Evolutionary conservation across 176 grass and related monocot species (phyloP).

Genomic region (Dendrocalamus sinicus): DNA sequence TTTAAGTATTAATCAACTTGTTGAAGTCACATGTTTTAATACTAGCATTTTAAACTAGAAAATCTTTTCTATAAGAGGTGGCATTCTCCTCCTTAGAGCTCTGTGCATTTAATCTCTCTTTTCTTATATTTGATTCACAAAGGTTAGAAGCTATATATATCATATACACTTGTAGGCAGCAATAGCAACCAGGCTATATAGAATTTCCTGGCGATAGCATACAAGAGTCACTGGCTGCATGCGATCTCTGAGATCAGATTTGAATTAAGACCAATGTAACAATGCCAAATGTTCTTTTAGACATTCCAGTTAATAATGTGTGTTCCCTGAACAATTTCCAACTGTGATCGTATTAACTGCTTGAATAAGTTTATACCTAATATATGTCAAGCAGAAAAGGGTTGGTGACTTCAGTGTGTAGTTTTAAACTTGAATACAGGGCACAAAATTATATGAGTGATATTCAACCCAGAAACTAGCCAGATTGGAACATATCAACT

Average conservation of each 20-base stretch:
- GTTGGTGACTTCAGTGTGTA: neutral
- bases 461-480: neutral
- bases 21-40: neutral
- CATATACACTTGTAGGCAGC: neutral
- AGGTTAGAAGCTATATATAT: neutral
- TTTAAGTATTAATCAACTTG: neutral
- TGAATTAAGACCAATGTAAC: neutral
- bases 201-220: neutral
- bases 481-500: neutral
- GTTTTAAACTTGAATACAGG: neutral
- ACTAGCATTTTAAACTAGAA: neutral
- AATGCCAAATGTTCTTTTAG: neutral
- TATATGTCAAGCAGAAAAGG: neutral
- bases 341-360: neutral
- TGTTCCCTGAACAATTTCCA: neutral
- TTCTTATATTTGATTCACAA: neutral
- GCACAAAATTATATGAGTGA: neutral
- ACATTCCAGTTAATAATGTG: neutral
- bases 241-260: neutral
- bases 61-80: neutral
- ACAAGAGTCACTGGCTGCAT: neutral
- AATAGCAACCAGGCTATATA: neutral
- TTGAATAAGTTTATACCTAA: neutral
- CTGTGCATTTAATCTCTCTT: neutral
- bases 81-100: neutral